These are phyloP conservation scores for Ophiostoma sp. DNA, from an alignment of 2,329 filamentous ascomycete species.

Conservation along the genomic window DNA sequence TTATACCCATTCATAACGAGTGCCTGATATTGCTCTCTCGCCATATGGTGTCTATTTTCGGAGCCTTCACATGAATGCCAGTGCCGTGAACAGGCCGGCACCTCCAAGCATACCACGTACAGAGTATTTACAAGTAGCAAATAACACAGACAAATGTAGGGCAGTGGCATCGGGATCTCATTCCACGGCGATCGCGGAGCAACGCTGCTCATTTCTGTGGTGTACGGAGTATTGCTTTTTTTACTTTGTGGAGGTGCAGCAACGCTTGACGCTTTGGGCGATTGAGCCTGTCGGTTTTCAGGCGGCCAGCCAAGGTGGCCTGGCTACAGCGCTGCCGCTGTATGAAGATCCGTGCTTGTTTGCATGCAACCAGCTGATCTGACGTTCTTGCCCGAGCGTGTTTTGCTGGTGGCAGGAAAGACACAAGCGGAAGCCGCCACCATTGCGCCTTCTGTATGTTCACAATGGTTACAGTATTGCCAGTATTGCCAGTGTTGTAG, in stretches of 20 bases:
- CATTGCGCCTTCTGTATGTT: too few species aligned
- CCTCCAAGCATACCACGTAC: neutral
- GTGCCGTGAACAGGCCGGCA: neutral
- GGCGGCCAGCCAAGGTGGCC: neutral
- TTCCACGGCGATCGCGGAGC: constrained; percentile 7
- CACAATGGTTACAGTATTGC: neutral
- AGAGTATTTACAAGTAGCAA: neutral
- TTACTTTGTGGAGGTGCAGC: constrained; percentile 4
- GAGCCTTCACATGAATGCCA: neutral
- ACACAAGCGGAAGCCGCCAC: too few species aligned
- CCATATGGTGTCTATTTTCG: neutral
- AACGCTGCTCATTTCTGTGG: constrained; percentile 1
- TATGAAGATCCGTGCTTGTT: neutral
- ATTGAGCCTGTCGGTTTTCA: neutral
- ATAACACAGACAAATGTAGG: too few species aligned
- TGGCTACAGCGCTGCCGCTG: neutral
- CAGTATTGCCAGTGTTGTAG: neutral
- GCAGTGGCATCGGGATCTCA: neutral
- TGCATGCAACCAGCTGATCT: neutral
- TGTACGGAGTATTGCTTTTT: neutral
- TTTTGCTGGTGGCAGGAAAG: neutral
- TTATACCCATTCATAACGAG: neutral
- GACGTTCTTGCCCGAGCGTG: neutral
- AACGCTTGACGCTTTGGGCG: neutral
- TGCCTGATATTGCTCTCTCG: neutral